Base-by-base conservation (phyloP, 805 yeast genomes). In the Lipomyces sp. region DNA sequence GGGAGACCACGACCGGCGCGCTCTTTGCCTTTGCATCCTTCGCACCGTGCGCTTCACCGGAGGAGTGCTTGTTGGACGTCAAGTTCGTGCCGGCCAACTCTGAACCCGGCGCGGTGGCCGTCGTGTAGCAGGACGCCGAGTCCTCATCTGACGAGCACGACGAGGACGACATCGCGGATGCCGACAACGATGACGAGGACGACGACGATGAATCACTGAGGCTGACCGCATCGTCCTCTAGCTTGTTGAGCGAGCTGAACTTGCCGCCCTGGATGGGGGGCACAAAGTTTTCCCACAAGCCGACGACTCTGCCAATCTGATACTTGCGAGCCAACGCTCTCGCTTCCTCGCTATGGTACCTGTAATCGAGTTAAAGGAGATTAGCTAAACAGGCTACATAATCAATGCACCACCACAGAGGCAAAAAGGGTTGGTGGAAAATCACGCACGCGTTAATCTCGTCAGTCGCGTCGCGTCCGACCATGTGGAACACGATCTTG, bases 261-360 rank as follows among this genome's bases (percentile, higher is more conserved):
- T 50, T 53, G 1, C 87, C 95, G 13, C 95, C 95, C 68, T 87
- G 95, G 56, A 88, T 86, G 1, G 96, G 96, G 3, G 96, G 96
- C 31, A 85, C 65, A 65, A 88, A 68, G 67, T 86, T 84, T 46
- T 72, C 72, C 96, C 96, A 88, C 8, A 71, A 70, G 51, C 72
- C 66, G 48, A 81, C 80, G 5, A 87, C 79, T 11, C 61, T 64
- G 1, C 96, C 96, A 13, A 88, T 75, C 49, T 70, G 76, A 77
- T 78, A 89, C 35, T 68, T 74, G n/a, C 64, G 61, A 65, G 86
- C 83, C 0, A 68, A 66, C 2, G 53, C 42, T 7, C 76, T 69
- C 0, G 93, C 78, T 43, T 79, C 84, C 11, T 74, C 79, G 39
- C 78, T 66, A 64, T 88, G 96, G 62, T 86, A 88, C 16, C 59